Evolutionary conservation across 164 flowering plant genomes (phyloP).

Genomic region (Chimonanthus salicifolius): DNA sequence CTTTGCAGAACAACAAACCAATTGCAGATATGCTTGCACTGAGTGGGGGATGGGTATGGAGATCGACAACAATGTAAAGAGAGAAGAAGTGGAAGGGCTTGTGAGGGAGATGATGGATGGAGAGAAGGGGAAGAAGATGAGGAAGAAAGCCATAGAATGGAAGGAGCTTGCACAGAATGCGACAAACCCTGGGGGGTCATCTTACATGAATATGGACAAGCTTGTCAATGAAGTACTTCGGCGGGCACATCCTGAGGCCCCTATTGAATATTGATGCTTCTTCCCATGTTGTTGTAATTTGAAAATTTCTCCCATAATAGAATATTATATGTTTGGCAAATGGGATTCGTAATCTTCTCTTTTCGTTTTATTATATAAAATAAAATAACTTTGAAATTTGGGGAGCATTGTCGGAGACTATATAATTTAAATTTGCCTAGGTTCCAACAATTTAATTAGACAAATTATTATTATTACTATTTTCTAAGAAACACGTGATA

Average conservation of each 20-base stretch:
- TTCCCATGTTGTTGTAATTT: too few relatives aligned
- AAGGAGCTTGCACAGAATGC: constrained; percentile 27
- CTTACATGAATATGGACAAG: constrained; percentile 19
- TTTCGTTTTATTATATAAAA: too few relatives aligned
- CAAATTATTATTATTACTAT: too few relatives aligned
- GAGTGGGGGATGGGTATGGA: constrained; percentile 32
- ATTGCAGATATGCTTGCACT: constrained; percentile 24
- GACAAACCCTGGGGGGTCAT: constrained; percentile 26
- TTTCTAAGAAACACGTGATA: too few relatives aligned
- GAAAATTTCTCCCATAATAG: too few relatives aligned
- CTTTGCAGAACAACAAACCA: constrained; percentile 40
- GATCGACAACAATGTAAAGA: constrained; percentile 21
- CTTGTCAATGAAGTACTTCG: constrained; percentile 12
- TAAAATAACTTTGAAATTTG: too few relatives aligned
- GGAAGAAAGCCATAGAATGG: constrained; percentile 27
- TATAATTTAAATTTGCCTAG: too few relatives aligned
- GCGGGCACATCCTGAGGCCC: neutral
- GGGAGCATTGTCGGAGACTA: too few relatives aligned
- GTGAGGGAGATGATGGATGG: constrained; percentile 34
- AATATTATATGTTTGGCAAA: too few relatives aligned
- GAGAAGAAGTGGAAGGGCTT: constrained; percentile 25
- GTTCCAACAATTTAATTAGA: too few relatives aligned
- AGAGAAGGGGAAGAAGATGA: constrained; percentile 28
- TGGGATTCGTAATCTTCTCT: too few relatives aligned
- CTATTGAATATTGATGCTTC: too few relatives aligned